phyloP scores from a whole-genome alignment of 805 yeast genomes.

The Myxozyma neglecta region DNA sequence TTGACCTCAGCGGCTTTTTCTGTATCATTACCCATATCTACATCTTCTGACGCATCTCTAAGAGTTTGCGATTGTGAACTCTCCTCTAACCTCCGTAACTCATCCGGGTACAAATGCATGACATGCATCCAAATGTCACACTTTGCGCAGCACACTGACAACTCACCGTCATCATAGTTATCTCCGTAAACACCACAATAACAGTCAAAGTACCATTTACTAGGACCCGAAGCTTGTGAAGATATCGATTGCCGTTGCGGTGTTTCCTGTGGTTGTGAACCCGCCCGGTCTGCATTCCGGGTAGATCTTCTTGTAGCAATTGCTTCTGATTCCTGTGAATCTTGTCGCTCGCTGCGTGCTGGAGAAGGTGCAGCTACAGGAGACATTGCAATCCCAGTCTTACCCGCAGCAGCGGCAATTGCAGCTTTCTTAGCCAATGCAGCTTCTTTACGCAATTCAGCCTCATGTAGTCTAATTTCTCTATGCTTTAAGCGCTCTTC shows the following conservation, averaged over 20 bases:
- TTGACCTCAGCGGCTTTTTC: neutral
- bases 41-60: slow-evolving; percentile 4
- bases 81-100: slow-evolving; percentile 19
- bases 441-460: slow-evolving; percentile 20
- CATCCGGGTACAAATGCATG: slow-evolving; percentile 38
- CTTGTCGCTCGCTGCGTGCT: slow-evolving; percentile 16
- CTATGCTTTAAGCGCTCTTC: slow-evolving; percentile 21
- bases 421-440: slow-evolving; percentile 22
- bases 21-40: slow-evolving; percentile 1
- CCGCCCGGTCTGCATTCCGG: slow-evolving; percentile 14
- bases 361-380: slow-evolving; percentile 2
- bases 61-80: slow-evolving; percentile 12
- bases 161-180: slow-evolving; percentile 45
- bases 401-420: slow-evolving; percentile 1
- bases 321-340: slow-evolving; percentile 7
- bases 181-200: slow-evolving; percentile 43
- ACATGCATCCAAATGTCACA: slow-evolving; percentile 47
- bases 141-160: slow-evolving; percentile 43
- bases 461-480: slow-evolving; percentile 23
- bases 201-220: slow-evolving; percentile 45
- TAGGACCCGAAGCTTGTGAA: slow-evolving; percentile 7
- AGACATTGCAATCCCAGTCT: slow-evolving; percentile 1
- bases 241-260: slow-evolving; percentile 12
- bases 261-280: neutral
- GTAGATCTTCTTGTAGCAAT: slow-evolving; percentile 19